Base-by-base conservation (phyloP, 2,329 filamentous ascomycete species). In the Cordyceps militaris region DNA sequence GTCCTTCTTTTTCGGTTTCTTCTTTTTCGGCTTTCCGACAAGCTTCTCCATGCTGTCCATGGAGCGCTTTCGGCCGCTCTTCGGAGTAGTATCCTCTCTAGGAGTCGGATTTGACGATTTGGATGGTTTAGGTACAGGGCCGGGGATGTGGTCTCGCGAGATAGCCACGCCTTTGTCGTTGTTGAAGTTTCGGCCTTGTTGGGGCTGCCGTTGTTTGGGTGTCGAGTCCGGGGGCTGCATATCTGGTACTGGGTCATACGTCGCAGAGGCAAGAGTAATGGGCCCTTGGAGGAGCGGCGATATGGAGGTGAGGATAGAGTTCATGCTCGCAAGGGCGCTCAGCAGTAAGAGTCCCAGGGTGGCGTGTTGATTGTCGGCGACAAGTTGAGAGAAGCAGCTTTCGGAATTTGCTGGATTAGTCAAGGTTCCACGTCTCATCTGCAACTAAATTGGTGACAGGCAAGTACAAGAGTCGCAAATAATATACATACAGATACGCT, bases 291-390 rank as follows among this genome's bases (percentile, higher is more conserved):
- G 53, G 16, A 56, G 21, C 10, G 67, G 66, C 8, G 72, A 63
- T 10, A 78, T 63, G 8, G 64, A 64, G 9, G 69, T 69, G 51
- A 83, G 69, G 1, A 76, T 69, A 52, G 72, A 72, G 60, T 80
- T 71, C 23, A 87, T 71, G 61, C 82, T 81, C 4, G 85, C 85
- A 59, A 92, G 72, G 1, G 82, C 72, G 21, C 81, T 84, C 47
- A 92, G 68, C 10, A 93, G 77, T 61, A 89, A 77, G 21, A 91
- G 74, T 4, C 89, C 89, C 3, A 93, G 76, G 4, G 84, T 76
- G 2, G 88, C 83, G 69, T 89, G 89, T 65, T 91, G 88, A 34
- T 80, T 82, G 69, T 92, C 88, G 19, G 85, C 85, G 3, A 86
- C 74, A 43, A 93, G 73, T 61, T 85, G 86, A 1, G 85, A 84